phyloP scores from a whole-genome alignment of 1,284 basidiomycete genomes.

The Heterobasidion parviporum region DNA sequence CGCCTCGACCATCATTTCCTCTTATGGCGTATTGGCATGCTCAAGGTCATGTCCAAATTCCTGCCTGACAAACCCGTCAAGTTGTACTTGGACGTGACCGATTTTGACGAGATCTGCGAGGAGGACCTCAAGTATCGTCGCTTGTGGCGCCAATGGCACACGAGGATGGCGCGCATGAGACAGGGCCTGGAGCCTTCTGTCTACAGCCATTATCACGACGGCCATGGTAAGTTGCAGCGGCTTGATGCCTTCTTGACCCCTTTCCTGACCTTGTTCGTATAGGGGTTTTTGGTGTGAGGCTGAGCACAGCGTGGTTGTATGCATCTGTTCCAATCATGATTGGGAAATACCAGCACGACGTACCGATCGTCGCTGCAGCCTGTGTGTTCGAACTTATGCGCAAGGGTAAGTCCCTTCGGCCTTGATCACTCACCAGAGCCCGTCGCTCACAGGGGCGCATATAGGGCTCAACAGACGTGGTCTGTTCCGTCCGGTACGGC shows the following conservation, averaged over 20 bases:
- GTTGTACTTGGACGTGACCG: background rate
- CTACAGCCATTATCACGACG: background rate
- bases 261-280: background rate
- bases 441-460: background rate
- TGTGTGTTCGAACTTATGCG: background rate
- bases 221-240: background rate
- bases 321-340: background rate
- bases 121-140: background rate
- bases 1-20: background rate
- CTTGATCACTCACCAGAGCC: background rate
- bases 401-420: background rate
- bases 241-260: background rate
- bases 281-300: background rate
- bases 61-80: background rate
- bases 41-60: background rate
- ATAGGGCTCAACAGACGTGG: background rate
- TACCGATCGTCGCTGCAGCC: background rate
- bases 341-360: background rate
- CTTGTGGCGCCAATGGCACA: background rate
- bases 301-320: background rate
- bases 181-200: background rate
- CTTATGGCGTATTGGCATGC: background rate
- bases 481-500: background rate
- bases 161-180: background rate
- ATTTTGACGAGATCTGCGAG: background rate